Evolutionary conservation across 2,329 filamentous ascomycete genomes (phyloP), one percentile per base, ranked within the genome.

Genomic region (Fonsecaea nubica): DNA sequence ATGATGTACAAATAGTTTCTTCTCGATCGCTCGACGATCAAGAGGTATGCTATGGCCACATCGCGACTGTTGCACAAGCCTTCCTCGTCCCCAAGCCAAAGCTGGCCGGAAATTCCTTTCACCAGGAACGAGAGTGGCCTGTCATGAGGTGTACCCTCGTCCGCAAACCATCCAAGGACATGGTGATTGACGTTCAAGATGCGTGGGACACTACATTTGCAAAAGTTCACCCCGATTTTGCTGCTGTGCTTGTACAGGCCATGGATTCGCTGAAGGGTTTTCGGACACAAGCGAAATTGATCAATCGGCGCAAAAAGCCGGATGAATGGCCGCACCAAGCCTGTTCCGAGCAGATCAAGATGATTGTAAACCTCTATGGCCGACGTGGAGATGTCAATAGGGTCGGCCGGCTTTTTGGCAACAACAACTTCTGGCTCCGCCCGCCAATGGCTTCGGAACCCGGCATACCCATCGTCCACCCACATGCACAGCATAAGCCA

Each of bases 341-440:
- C 0, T 86, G 85, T 2, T 92, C 91, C 1, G 80, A 83, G 21
- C 78, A 82, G 2, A 88, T 90, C 67, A 82, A 82, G 12, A 82
- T 94, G 32, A 88, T 91, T 25, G 81, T 97, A 32, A 92, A 92
- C 72, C 76, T 98, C 7, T 97, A 95, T 73, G 92, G 92, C 0
- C 89, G 91, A 6, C 83, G 89, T 42, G 89, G 87, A 64, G 85
- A 86, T 67, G 88, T 86, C 2, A 82, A 82, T 10, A 81, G 84
- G 9, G 85, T 97, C 45, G 93, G 92, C 1, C 85, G 80, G 60
- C 86, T 87, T 64, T 83, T 97, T 1, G 85, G 85, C 2, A 87
- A 87, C 69, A 85, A 85, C 69, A 86, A 89, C 66, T 78, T 95
- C 21, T 89, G 86, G 78, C 82, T 98, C 10, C 82, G 87, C 42